Percentiles rank a stretch among this genome's conserved stretches.
phyloP scores from a whole-genome alignment of 2,329 filamentous ascomycete species.

The Didymellaceae sp. region DNA sequence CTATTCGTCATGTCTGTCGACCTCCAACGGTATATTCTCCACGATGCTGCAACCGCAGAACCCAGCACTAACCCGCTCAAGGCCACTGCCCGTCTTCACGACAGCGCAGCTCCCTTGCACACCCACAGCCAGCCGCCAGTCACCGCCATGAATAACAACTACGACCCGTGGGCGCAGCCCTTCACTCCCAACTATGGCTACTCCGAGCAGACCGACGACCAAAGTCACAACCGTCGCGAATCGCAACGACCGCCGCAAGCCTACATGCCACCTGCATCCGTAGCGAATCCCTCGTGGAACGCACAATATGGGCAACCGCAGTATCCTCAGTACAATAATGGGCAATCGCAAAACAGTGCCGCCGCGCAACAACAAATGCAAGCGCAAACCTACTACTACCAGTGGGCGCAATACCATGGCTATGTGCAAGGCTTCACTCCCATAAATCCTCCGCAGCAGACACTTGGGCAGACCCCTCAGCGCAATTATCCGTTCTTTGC shows the following conservation, averaged over 20 bases:
- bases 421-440: conserved; percentile 15
- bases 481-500: conserved; percentile 21
- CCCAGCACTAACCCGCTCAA: conserved; percentile 35
- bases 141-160: conserved; percentile 30
- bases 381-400: conserved; percentile 26
- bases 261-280: conserved; percentile 12
- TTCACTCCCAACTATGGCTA: conserved; percentile 24
- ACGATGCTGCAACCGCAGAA: conserved; percentile 30
- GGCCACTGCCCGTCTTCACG: conserved; percentile 30
- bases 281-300: conserved; percentile 8
- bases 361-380: conserved; percentile 24
- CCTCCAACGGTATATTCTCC: conserved; percentile 37
- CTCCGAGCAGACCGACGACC: conserved; percentile 17
- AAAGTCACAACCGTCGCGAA: conserved; percentile 19
- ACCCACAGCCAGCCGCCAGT: conserved; percentile 12
- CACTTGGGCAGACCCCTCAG: conserved; percentile 18
- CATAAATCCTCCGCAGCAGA: conserved; percentile 17
- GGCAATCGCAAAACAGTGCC: conserved; percentile 17
- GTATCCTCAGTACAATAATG: conserved; percentile 17
- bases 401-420: conserved; percentile 28
- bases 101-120: conserved; percentile 22
- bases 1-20: conserved; percentile 34
- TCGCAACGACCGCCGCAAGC: conserved; percentile 9
- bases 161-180: conserved; percentile 29
- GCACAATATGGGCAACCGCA: conserved; percentile 15